These are phyloP conservation scores for Phyllosticta paracitricarpa DNA, from an alignment of 2,329 filamentous ascomycete species.

Conservation along the genomic window DNA sequence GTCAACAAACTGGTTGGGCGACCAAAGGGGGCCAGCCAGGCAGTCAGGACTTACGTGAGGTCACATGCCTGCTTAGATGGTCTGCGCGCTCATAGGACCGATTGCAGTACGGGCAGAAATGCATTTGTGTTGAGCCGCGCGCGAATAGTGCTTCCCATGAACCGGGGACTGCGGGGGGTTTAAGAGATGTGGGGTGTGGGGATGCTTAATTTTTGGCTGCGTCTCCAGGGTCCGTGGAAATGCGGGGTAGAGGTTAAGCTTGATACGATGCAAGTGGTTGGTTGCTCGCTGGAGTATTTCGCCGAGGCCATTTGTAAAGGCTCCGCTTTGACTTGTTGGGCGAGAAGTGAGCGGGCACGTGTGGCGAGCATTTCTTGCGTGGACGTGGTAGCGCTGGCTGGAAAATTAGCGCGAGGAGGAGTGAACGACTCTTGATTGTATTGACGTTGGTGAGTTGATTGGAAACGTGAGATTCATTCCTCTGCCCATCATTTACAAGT, in stretches of 20 bases:
- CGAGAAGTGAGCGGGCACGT: background rate
- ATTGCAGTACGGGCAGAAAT: constrained; percentile 19
- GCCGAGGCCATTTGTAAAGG: background rate
- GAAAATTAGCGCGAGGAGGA: background rate
- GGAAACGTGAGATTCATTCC: background rate
- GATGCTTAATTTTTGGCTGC: background rate
- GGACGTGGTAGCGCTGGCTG: background rate
- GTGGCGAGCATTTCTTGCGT: background rate
- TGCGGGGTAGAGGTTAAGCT: background rate
- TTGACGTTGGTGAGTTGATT: background rate
- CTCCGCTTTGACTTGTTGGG: background rate
- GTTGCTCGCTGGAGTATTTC: background rate
- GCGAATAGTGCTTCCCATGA: background rate
- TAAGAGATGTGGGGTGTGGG: constrained; percentile 4
- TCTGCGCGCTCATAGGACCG: constrained; percentile 21
- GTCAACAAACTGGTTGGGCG: background rate
- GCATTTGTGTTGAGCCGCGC: background rate
- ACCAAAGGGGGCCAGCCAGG: background rate
- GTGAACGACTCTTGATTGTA: background rate
- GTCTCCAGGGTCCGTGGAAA: background rate
- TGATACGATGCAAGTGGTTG: background rate
- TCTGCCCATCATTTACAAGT: background rate
- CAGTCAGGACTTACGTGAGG: constrained; percentile 15
- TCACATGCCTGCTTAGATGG: constrained; percentile 23
- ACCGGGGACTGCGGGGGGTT: background rate